A percentile compares a stretch with the other conserved stretches of the same genome.
phyloP scores from a whole-genome alignment of 148 eudicot species.

The Dianthus caryophyllus region DNA sequence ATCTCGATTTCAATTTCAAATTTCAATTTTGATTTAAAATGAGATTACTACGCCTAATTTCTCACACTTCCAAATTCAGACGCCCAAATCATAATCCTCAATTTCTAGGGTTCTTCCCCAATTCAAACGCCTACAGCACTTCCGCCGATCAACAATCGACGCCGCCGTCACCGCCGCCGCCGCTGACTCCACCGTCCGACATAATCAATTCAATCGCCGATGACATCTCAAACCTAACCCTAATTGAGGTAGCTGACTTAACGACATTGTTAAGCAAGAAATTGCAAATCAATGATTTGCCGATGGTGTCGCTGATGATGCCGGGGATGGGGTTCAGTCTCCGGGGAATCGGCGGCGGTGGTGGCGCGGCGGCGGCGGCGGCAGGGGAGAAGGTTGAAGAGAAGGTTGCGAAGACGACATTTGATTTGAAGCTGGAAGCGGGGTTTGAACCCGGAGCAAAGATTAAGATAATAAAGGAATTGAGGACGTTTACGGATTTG shows the following conservation, averaged over 20 bases:
- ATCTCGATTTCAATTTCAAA: no score
- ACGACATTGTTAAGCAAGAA: slow-evolving; percentile 55
- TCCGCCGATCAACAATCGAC: slow-evolving; percentile 25
- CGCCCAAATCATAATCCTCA: slow-evolving; percentile 26
- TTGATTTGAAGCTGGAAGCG: slow-evolving; percentile 86
- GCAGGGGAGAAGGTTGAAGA: no score
- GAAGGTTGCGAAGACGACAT: slow-evolving; percentile 56
- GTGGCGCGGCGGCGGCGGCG: no score
- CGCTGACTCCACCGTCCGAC: slow-evolving; percentile 21
- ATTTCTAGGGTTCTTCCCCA: slow-evolving; percentile 25
- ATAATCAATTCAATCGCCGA: slow-evolving; percentile 58
- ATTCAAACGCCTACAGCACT: slow-evolving; percentile 23
- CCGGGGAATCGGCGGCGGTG: slow-evolving; percentile 1
- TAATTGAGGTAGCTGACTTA: slow-evolving; percentile 68
- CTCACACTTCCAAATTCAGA: slow-evolving; percentile 15
- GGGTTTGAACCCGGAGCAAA: slow-evolving; percentile 69
- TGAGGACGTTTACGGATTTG: slow-evolving; percentile 73
- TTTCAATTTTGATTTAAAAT: no score
- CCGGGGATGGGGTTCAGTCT: slow-evolving; percentile 87
- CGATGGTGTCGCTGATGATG: slow-evolving; percentile 78
- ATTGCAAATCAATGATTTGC: slow-evolving; percentile 62
- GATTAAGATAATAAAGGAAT: slow-evolving; percentile 93
- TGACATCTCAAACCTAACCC: slow-evolving; percentile 58
- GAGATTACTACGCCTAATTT: slow-evolving; percentile 32
- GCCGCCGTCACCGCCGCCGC: slow-evolving; percentile 13